These are phyloP conservation scores for Steccherinum ochraceum DNA, from an alignment of 768 basidiomycete genomes.

Conservation along the genomic window DNA sequence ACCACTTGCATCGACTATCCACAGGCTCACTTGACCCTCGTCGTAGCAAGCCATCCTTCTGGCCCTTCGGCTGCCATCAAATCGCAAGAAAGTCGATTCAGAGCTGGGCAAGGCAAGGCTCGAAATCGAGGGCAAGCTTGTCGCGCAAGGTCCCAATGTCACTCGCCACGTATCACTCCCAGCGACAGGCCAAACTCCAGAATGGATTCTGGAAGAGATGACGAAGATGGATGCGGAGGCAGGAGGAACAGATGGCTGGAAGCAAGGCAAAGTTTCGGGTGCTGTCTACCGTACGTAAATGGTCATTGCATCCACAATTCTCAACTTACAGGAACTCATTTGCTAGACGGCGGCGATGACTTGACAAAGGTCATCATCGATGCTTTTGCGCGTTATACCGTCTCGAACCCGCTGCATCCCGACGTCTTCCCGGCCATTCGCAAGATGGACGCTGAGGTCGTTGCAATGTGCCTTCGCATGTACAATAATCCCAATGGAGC, in stretches of 20 bases:
- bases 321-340: background rate
- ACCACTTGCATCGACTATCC: too few relatives aligned
- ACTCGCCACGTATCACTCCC: slow-evolving; percentile 65
- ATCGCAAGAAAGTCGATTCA: slow-evolving; percentile 48
- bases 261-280: slow-evolving; percentile 70
- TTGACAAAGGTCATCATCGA: slow-evolving; percentile 71
- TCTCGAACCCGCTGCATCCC: slow-evolving; percentile 89
- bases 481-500: slow-evolving; percentile 83
- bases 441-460: slow-evolving; percentile 97
- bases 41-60: slow-evolving; percentile 52
- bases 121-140: slow-evolving; percentile 61
- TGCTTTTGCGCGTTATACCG: slow-evolving; percentile 76
- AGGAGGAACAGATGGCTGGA: slow-evolving; percentile 46
- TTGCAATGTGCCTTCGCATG: slow-evolving; percentile 79
- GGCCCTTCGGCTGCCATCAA: slow-evolving; percentile 54
- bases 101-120: slow-evolving; percentile 61
- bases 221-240: slow-evolving; percentile 66
- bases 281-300: slow-evolving; percentile 84
- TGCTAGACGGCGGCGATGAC: slow-evolving; percentile 75
- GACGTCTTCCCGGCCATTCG: slow-evolving; percentile 89
- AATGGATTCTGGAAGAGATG: slow-evolving; percentile 79
- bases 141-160: slow-evolving; percentile 58
- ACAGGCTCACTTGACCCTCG: background rate
- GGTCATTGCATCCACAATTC: background rate
- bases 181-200: slow-evolving; percentile 50